A percentile compares a stretch with the other conserved stretches of the same genome.
phyloP scores from a whole-genome alignment of 2,329 filamentous ascomycete species.

The Talaromyces albobiverticillius region DNA sequence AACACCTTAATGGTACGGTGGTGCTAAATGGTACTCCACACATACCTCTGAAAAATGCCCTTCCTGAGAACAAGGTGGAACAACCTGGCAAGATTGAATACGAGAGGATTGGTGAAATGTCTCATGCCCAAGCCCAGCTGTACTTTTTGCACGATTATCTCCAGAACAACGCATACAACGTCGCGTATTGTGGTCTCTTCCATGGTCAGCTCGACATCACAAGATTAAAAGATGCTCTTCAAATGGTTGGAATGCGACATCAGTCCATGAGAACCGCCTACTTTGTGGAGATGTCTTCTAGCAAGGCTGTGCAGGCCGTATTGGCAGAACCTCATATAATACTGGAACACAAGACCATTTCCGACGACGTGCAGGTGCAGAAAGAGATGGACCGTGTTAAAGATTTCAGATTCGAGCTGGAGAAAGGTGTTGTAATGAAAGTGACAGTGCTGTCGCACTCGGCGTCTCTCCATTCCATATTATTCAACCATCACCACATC shows the following conservation, averaged over 20 bases:
- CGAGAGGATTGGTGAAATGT: constrained; percentile 10
- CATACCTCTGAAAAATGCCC: too few species aligned
- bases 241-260: background rate
- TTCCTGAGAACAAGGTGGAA: too few species aligned
- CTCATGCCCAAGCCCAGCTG: constrained; percentile 3
- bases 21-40: too few species aligned
- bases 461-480: constrained; percentile 32
- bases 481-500: constrained; percentile 49
- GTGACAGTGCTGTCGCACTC: constrained; percentile 33
- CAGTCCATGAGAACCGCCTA: constrained; percentile 1
- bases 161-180: constrained; percentile 1
- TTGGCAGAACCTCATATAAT: background rate
- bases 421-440: constrained; percentile 23
- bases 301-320: background rate
- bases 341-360: background rate
- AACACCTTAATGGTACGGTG: too few species aligned
- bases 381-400: constrained; percentile 17
- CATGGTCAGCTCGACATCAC: background rate
- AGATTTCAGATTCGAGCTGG: constrained; percentile 35
- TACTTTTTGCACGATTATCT: constrained; percentile 6
- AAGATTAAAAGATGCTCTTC: background rate
- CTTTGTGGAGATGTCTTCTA: background rate
- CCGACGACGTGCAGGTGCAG: constrained; percentile 17
- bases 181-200: constrained; percentile 14
- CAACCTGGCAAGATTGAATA: too few species aligned